Conservation (phyloP, 164 flowering plant species). For the Houttuynia cordata region DNA sequence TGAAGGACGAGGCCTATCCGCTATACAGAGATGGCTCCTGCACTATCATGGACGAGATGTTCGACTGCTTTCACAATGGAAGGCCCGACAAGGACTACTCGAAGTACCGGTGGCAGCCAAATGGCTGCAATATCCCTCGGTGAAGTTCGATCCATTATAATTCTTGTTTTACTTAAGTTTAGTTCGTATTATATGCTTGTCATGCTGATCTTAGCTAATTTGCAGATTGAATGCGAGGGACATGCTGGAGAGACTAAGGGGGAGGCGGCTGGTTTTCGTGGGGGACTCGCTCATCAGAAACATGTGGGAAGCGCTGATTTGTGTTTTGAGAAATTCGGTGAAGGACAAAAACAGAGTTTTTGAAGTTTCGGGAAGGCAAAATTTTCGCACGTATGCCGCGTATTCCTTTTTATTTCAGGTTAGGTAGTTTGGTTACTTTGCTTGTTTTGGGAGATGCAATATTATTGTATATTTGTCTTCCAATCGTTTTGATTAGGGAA, state of each 20-base stretch:
- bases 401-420: slow-evolving; percentile 1
- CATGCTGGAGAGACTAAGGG: slow-evolving; percentile 65
- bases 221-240: slow-evolving; percentile 54
- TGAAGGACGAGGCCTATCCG: slow-evolving; percentile 72
- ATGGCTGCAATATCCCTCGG: slow-evolving; percentile 75
- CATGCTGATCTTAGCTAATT: slow-evolving; percentile 1
- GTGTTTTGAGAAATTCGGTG: slow-evolving; percentile 53
- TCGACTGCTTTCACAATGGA: slow-evolving; percentile 65
- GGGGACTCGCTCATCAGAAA: slow-evolving; percentile 95
- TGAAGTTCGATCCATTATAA: slow-evolving; percentile 8
- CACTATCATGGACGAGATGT: slow-evolving; percentile 65
- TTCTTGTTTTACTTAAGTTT: not conserved
- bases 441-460: not conserved
- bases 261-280: slow-evolving; percentile 78
- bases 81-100: slow-evolving; percentile 58
- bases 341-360: slow-evolving; percentile 61
- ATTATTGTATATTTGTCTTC: not conserved
- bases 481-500: not conserved
- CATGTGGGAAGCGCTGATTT: slow-evolving; percentile 97
- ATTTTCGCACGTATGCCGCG: slow-evolving; percentile 34
- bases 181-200: not conserved
- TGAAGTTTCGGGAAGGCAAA: slow-evolving; percentile 63
- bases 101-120: slow-evolving; percentile 81
- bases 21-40: slow-evolving; percentile 80
- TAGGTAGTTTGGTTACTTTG: not conserved